These are phyloP conservation scores for Castanopsis chinensis DNA, from an alignment of 306 rosid genomes.

Conservation along the genomic window DNA sequence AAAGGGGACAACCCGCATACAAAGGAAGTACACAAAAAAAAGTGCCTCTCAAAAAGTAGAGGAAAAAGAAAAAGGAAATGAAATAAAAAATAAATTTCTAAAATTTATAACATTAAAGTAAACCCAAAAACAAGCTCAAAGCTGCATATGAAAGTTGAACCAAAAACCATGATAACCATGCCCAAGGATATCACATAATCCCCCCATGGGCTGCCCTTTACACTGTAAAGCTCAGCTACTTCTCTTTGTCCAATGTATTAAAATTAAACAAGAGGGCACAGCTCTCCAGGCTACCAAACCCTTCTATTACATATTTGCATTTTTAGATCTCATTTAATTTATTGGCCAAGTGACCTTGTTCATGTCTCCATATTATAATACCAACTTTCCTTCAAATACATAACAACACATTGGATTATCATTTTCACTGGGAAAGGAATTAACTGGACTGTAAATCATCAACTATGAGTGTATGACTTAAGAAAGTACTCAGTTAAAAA, in stretches of 20 bases:
- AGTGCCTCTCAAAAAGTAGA: background rate
- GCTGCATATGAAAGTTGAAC: background rate
- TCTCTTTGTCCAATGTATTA: background rate
- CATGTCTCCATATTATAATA: background rate
- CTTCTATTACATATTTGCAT: background rate
- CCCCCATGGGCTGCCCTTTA: background rate
- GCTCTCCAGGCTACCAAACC: background rate
- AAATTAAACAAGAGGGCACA: background rate
- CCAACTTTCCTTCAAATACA: background rate
- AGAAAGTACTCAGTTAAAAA: background rate
- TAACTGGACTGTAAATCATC: background rate
- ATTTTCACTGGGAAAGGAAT: background rate
- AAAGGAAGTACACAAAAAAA: background rate
- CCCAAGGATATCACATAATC: background rate
- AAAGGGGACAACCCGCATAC: background rate
- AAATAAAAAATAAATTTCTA: background rate
- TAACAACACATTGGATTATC: background rate
- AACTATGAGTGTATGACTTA: too few relatives aligned
- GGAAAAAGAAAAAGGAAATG: background rate
- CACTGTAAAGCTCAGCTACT: background rate
- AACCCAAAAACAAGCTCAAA: background rate
- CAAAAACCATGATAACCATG: background rate
- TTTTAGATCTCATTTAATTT: too few relatives aligned
- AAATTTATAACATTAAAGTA: background rate
- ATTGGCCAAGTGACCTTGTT: background rate